Evolutionary conservation across 345 rosid genomes (phyloP).

Genomic region (Orychophragmus violaceus): DNA sequence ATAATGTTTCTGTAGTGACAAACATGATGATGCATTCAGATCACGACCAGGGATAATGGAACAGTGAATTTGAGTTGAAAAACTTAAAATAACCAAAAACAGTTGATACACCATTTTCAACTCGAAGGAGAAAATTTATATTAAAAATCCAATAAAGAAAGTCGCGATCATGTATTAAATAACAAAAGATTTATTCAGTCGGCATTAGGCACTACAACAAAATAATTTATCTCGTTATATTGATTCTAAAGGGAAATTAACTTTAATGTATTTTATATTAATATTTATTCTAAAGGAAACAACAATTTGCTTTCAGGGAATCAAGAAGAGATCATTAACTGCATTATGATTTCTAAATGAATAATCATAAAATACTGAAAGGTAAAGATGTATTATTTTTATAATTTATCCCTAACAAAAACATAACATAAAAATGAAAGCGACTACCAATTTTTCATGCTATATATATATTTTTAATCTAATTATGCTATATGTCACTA

Average conservation of each 20-base stretch:
- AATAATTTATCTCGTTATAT: slow-evolving; percentile 12
- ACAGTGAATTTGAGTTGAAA: slow-evolving; percentile 21
- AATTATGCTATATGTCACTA: too few relatives aligned
- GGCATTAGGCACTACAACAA: slow-evolving; percentile 11
- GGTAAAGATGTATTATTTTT: too few relatives aligned
- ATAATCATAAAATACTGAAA: too few relatives aligned
- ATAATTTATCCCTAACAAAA: too few relatives aligned
- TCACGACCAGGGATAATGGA: slow-evolving; percentile 18
- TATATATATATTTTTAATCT: too few relatives aligned
- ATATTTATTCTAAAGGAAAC: too few relatives aligned
- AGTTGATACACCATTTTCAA: slow-evolving; percentile 25
- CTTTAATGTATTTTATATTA: not conserved
- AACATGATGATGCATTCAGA: slow-evolving; percentile 26
- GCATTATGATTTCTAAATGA: too few relatives aligned
- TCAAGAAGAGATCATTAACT: too few relatives aligned
- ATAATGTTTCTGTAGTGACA: slow-evolving; percentile 26
- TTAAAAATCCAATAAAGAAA: slow-evolving; percentile 7
- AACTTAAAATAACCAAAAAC: slow-evolving; percentile 16
- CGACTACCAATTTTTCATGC: too few relatives aligned
- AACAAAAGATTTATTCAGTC: slow-evolving; percentile 12
- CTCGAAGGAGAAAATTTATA: slow-evolving; percentile 9
- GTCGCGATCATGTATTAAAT: slow-evolving; percentile 6
- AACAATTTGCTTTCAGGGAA: too few relatives aligned
- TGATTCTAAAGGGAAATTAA: not conserved
- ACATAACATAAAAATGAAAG: too few relatives aligned